Conservation (phyloP, 2,329 filamentous ascomycete species). For the Curvularia spicifera region DNA sequence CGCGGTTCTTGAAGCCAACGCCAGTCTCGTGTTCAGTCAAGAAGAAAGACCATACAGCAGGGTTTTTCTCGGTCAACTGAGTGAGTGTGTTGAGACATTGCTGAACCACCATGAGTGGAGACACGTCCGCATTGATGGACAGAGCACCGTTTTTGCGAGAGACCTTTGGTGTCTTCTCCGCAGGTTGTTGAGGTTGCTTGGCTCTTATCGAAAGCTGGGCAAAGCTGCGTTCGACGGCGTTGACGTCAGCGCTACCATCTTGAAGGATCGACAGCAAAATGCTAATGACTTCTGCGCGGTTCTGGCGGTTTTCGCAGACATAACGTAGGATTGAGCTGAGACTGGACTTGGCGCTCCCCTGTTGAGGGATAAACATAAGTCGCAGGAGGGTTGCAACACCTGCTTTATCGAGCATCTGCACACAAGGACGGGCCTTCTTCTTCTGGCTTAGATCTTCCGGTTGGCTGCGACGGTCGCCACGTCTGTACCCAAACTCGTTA, state of each 20-base stretch:
- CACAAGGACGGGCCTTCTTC: slow-evolving; percentile 77
- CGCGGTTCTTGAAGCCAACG: slow-evolving; percentile 75
- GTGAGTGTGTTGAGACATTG: slow-evolving; percentile 89
- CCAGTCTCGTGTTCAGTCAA: slow-evolving; percentile 89
- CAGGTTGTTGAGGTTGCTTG: slow-evolving; percentile 68
- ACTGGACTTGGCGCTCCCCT: slow-evolving; percentile 81
- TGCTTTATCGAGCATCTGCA: slow-evolving; percentile 96
- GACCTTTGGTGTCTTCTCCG: slow-evolving; percentile 81
- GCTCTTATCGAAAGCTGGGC: slow-evolving; percentile 89
- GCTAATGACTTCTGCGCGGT: slow-evolving; percentile 90
- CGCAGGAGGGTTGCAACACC: slow-evolving; percentile 94
- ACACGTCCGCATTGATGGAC: slow-evolving; percentile 80
- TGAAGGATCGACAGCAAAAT: slow-evolving; percentile 92
- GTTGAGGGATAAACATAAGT: slow-evolving; percentile 97
- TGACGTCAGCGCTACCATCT: slow-evolving; percentile 91
- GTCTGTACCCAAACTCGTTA: slow-evolving; percentile 44
- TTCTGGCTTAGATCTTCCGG: slow-evolving; percentile 59
- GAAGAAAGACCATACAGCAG: slow-evolving; percentile 89
- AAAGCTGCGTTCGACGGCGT: slow-evolving; percentile 94
- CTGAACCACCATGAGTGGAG: slow-evolving; percentile 92
- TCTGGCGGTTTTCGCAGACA: slow-evolving; percentile 95
- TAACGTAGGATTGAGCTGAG: slow-evolving; percentile 88
- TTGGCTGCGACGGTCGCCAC: slow-evolving; percentile 47
- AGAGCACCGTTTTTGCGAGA: slow-evolving; percentile 75
- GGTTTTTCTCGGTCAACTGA: slow-evolving; percentile 82